These are phyloP conservation scores for Thraustotheca clavata DNA, from an alignment of 352 stramenopile species.

Conservation along the genomic window DNA sequence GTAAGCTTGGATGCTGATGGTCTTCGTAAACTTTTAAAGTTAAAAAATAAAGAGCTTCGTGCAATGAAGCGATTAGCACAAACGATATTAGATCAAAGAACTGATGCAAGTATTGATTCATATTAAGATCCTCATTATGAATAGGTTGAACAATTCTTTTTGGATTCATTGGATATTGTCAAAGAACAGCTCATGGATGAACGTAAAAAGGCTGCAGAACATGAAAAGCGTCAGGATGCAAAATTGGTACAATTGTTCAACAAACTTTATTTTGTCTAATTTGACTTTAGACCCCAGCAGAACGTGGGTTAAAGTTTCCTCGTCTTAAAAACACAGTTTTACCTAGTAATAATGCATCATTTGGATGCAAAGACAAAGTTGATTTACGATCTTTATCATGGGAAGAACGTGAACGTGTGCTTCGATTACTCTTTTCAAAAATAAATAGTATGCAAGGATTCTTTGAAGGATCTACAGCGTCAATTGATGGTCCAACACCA, in stretches of 20 bases:
- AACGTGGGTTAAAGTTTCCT: slow-evolving; percentile 23
- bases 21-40: slow-evolving; percentile 69
- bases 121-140: background rate
- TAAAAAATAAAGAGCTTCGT: slow-evolving; percentile 92
- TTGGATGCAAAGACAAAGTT: slow-evolving; percentile 59
- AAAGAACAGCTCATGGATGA: slow-evolving; percentile 63
- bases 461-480: background rate
- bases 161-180: slow-evolving; percentile 87
- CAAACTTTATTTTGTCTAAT: background rate
- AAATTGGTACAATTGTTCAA: slow-evolving; percentile 31
- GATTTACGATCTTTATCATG: slow-evolving; percentile 81
- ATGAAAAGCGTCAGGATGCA: slow-evolving; percentile 30
- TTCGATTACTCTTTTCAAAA: slow-evolving; percentile 90
- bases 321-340: background rate
- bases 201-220: slow-evolving; percentile 25
- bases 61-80: slow-evolving; percentile 83
- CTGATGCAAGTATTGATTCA: slow-evolving; percentile 39
- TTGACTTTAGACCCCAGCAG: slow-evolving; percentile 1
- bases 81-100: slow-evolving; percentile 87
- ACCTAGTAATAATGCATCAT: background rate
- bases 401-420: slow-evolving; percentile 87
- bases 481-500: background rate
- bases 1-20: slow-evolving; percentile 78
- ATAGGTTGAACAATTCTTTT: slow-evolving; percentile 83
- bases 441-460: slow-evolving; percentile 81